Base-by-base conservation (phyloP, 2,329 filamentous ascomycete species). In the Lecanicillium sp. region DNA sequence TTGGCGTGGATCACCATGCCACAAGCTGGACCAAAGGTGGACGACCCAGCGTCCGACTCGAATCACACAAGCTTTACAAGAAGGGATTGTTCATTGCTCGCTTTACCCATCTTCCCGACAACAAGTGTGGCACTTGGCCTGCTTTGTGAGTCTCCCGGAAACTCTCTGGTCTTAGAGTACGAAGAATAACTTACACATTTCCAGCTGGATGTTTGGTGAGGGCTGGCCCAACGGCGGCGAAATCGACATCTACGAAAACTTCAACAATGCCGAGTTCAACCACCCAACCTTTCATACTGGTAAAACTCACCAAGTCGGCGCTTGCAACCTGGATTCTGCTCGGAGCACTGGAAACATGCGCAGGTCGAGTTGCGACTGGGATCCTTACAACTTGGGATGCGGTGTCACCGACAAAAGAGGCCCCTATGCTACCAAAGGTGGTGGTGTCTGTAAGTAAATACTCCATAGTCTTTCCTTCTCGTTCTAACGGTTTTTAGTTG, bases 81-180 rank as follows among this genome's bases (percentile, higher is more conserved):
- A 68, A 77, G 41, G 83, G 80, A 18, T 73, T 87, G 19, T 72
- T 87, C 50, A 75, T 88, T 31, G 66, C 80, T 32, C 78, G 85
- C 52, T 74, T 87, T 46, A 67, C 63, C 12, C 81, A 87, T 50
- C 78, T 88, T 62, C 83, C 83, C 20, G 67, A 64, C 40, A 68
- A 71, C 9, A 63, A 68, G 31, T 87, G 83, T 49, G 83, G 84
- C 36, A 68, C 73, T 7, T 88, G 83, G 83, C 83, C 83, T 4
- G 80, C 82, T 61, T 70, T 81, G 69, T 75, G 63, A 59, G 63
- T 51, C 16, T 2, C 14, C 14, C 4, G 9, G 5, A 37, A 19
- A 12, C 43, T 40, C 14, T 17, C 7, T 33, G 7, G 12, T 15
- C 14, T 33, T 33, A 16, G 9, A 11, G 13, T 2, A 14, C 27